Evolutionary conservation across 768 basidiomycete species (phyloP).

Genomic region (Mycena polygramma): DNA sequence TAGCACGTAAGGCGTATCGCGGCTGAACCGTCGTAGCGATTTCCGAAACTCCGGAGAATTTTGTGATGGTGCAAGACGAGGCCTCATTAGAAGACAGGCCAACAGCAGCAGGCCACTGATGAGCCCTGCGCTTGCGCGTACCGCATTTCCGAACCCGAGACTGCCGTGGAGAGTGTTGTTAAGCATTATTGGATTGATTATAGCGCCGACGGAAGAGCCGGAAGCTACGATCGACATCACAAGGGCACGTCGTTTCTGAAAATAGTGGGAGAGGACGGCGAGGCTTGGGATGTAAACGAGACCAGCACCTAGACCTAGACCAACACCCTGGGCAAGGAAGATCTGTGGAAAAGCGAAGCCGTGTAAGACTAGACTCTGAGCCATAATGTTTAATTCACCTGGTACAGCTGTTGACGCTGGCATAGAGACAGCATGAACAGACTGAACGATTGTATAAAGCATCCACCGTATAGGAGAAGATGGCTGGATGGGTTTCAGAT

Average conservation of each 20-base stretch:
- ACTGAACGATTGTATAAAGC: not conserved
- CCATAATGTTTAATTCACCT: not conserved
- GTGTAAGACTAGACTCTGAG: not conserved
- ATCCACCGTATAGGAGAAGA: not conserved
- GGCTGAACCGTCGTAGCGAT: not conserved
- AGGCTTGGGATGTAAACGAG: not conserved
- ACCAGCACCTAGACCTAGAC: not conserved
- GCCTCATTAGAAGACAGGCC: not conserved
- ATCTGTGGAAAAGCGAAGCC: not conserved
- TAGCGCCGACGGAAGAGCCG: not conserved
- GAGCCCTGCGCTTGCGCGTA: not conserved
- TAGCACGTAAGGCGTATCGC: not conserved
- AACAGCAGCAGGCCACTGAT: not conserved
- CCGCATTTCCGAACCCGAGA: not conserved
- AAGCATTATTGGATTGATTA: not conserved
- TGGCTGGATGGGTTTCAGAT: too few relatives aligned
- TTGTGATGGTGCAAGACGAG: not conserved
- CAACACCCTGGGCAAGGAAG: not conserved
- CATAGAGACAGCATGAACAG: not conserved
- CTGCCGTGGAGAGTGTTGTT: not conserved
- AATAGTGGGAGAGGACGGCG: not conserved
- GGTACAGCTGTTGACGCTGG: not conserved
- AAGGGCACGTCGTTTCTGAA: not conserved
- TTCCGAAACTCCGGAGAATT: not conserved
- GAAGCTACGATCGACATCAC: not conserved